Base-by-base conservation (phyloP, 2,329 filamentous ascomycete genomes). In the Microcyclospora tardicrescens region DNA sequence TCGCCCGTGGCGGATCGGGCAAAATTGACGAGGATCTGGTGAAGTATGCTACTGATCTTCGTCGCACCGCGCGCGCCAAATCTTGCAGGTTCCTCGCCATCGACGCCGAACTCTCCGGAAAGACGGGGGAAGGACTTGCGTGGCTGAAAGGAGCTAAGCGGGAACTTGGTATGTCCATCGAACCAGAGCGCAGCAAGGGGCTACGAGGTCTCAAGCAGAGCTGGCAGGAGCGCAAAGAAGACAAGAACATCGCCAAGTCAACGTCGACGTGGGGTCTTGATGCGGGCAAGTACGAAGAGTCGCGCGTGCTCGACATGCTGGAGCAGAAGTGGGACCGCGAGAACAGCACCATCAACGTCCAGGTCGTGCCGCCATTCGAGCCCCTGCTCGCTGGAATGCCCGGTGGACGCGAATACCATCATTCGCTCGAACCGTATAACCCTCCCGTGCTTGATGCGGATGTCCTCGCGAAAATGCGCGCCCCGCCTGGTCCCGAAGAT, bases 291-390 rank as follows among this genome's bases (percentile, higher is more conserved):
- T 63, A 84, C 13, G 91, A 96, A 58, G 91, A 98, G 62, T 77
- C 72, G 2, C 72, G 86, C 39, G 81, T 96, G 2, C 69, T 95
- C 37, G 83, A 91, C 51, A 84, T 91, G 77, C 65, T 98, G 28
- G 75, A 93, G 95, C 94, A 58, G 19, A 32, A 32, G 14, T 32
- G 30, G 95, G 91, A 89, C 77, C 75, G 44, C 63, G 77, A 86
- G 61, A 98, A 98, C 55, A 85, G 95, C 60, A 93, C 84, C 77
- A 79, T 94, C 52, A 84, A 87, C 43, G 80, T 85, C 0, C 85
- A 94, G 57, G 40, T 68, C 2, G 72, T 96, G 27, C 85, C 87
- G 0, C 70, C 81, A 0, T 71, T 74, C 4, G 79, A 78, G 11
- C 73, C 81, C 0, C 64, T 95, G 9, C 62, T 93, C 4, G 73